Evolutionary conservation across 352 stramenopile genomes (phyloP).

Genomic region (Pythium brachiatum): DNA sequence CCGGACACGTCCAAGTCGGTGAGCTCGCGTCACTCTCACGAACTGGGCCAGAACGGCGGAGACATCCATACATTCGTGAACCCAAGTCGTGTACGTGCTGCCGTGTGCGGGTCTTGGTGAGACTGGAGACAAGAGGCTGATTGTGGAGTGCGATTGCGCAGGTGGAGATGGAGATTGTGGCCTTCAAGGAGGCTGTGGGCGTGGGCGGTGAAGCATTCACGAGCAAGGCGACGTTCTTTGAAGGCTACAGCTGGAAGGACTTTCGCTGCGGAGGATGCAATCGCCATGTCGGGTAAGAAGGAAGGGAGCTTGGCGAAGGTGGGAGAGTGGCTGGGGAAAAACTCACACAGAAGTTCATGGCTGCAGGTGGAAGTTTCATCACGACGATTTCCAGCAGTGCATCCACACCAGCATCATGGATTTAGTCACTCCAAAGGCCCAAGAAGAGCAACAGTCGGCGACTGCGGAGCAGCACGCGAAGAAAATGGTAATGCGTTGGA

Average conservation of each 20-base stretch:
- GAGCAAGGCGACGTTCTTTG: slow-evolving; percentile 76
- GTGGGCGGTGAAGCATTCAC: slow-evolving; percentile 63
- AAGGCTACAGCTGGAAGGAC: slow-evolving; percentile 80
- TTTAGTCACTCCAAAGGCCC: slow-evolving; percentile 35
- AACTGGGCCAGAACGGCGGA: slow-evolving; percentile 48
- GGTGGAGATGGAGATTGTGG: slow-evolving; percentile 76
- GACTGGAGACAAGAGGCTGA: background rate
- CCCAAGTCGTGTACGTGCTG: slow-evolving; percentile 48
- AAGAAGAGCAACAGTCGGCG: slow-evolving; percentile 37
- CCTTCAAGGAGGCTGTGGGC: slow-evolving; percentile 59
- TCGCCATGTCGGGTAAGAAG: slow-evolving; percentile 58
- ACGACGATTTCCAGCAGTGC: slow-evolving; percentile 71
- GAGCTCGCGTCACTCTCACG: slow-evolving; percentile 31
- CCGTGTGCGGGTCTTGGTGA: background rate
- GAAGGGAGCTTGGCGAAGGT: background rate
- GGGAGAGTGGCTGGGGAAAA: background rate
- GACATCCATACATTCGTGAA: slow-evolving; percentile 82
- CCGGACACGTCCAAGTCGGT: slow-evolving; percentile 76
- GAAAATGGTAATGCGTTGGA: slow-evolving; percentile 16
- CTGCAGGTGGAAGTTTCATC: slow-evolving; percentile 78
- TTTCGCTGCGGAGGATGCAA: slow-evolving; percentile 75
- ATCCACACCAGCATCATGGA: slow-evolving; percentile 61
- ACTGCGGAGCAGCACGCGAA: slow-evolving; percentile 28
- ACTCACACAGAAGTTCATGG: background rate
- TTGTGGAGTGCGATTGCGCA: slow-evolving; percentile 13